These are phyloP conservation scores for Colletotrichum caudatum DNA, from an alignment of 2,329 filamentous ascomycete species.

Conservation along the genomic window DNA sequence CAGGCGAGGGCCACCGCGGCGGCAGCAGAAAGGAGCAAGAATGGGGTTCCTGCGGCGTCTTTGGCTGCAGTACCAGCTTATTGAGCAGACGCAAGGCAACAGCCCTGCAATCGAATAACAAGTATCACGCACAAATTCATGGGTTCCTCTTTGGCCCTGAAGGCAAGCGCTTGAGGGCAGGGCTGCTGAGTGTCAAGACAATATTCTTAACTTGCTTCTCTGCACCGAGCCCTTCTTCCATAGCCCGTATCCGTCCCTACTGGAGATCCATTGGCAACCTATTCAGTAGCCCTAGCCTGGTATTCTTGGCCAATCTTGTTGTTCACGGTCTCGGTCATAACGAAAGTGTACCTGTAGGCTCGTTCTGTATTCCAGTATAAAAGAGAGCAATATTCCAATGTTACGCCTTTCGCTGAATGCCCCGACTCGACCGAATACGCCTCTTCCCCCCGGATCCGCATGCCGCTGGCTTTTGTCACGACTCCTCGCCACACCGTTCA, in stretches of 20 bases:
- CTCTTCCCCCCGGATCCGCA: not conserved
- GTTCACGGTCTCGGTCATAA: not conserved
- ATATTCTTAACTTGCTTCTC: not conserved
- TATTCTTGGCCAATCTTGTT: no score
- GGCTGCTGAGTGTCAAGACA: not conserved
- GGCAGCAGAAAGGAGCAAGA: constrained; percentile 39
- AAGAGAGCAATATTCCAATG: constrained; percentile 37
- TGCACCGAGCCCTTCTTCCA: not conserved
- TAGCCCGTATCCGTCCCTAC: not conserved
- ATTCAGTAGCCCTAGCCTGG: no score
- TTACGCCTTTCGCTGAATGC: constrained; percentile 42
- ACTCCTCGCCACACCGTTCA: constrained; percentile 2
- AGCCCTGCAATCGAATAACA: not conserved
- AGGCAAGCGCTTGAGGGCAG: not conserved
- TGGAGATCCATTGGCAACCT: not conserved
- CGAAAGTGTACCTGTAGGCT: constrained; percentile 21
- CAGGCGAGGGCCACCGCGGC: constrained; percentile 55
- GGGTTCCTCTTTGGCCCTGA: not conserved
- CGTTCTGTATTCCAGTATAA: constrained; percentile 29
- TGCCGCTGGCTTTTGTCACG: not conserved
- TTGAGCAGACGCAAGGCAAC: not conserved
- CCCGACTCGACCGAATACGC: constrained; percentile 20
- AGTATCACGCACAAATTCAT: not conserved
- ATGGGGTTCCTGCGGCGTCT: not conserved
- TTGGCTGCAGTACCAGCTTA: not conserved